A percentile compares a stretch with the other conserved stretches of the same genome.
phyloP scores from a whole-genome alignment of 345 rosid genomes.

The Corymbia maculata region DNA sequence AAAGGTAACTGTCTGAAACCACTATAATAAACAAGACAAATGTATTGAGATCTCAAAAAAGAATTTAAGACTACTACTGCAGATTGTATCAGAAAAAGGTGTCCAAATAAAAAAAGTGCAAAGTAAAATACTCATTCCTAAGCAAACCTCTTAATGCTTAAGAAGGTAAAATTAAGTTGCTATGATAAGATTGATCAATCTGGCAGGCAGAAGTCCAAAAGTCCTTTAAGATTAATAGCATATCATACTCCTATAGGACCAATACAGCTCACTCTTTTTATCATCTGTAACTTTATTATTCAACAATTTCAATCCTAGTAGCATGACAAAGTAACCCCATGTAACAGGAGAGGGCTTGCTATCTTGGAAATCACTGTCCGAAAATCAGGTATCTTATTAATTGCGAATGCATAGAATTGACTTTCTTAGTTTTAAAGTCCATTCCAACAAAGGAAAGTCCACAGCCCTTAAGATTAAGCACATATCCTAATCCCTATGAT shows the following conservation, averaged over 20 bases:
- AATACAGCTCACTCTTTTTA: background rate
- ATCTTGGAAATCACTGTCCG: background rate
- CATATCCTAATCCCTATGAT: background rate
- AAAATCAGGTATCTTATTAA: background rate
- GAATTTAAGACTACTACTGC: background rate
- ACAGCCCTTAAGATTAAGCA: background rate
- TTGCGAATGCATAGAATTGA: background rate
- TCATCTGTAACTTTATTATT: background rate
- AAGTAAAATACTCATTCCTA: background rate
- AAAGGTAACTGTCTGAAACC: background rate
- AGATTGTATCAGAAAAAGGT: background rate
- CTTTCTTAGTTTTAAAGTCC: background rate
- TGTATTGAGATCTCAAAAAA: background rate
- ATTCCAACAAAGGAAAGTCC: background rate
- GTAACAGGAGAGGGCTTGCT: background rate
- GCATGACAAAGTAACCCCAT: background rate
- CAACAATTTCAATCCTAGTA: background rate
- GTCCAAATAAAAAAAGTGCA: background rate
- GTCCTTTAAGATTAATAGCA: background rate
- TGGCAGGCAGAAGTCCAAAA: background rate
- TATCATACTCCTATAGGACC: background rate
- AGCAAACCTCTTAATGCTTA: background rate
- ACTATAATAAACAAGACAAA: background rate
- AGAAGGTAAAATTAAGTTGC: background rate
- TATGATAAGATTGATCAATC: background rate